Percentiles rank a stretch among this genome's conserved stretches.
These are phyloP conservation scores for Magnolia changhungtana DNA, from an alignment of 164 flowering plant species.

Conservation along the genomic window DNA sequence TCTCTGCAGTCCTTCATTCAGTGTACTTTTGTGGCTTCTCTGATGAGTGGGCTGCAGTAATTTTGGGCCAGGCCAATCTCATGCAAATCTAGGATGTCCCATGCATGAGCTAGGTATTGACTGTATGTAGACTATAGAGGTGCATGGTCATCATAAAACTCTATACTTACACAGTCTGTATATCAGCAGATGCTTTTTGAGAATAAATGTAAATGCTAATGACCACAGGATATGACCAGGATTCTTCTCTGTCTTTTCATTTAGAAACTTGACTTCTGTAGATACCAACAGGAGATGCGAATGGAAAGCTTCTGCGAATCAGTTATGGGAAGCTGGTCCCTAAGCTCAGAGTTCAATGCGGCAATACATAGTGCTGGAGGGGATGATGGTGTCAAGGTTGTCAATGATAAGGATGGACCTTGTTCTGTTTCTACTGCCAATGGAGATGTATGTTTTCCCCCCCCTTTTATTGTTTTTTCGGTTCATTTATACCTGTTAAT, in stretches of 20 bases:
- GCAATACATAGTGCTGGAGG: slow-evolving; percentile 20
- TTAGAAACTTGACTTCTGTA: slow-evolving; percentile 46
- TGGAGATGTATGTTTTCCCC: slow-evolving; percentile 42
- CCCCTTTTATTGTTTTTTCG: no score
- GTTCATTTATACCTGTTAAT: no score
- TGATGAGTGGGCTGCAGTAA: not conserved
- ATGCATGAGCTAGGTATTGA: not conserved
- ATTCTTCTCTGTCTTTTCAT: not conserved
- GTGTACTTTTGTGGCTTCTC: not conserved
- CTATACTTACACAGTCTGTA: not conserved
- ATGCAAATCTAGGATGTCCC: not conserved
- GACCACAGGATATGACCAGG: not conserved
- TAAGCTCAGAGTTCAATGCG: slow-evolving; percentile 12
- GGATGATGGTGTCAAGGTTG: slow-evolving; percentile 18
- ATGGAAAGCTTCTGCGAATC: slow-evolving; percentile 20
- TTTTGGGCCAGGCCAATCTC: not conserved
- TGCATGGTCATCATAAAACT: not conserved
- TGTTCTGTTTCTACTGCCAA: slow-evolving; percentile 25
- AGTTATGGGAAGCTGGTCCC: slow-evolving; percentile 20
- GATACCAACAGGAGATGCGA: slow-evolving; percentile 44
- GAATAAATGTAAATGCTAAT: not conserved
- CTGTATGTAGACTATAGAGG: not conserved
- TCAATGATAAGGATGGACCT: slow-evolving; percentile 12
- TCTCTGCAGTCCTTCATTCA: not conserved
- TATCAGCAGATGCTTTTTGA: not conserved